These are phyloP conservation scores for Gigaspora rosea DNA, from an alignment of 192 early-diverging fungal genomes.

Conservation along the genomic window DNA sequence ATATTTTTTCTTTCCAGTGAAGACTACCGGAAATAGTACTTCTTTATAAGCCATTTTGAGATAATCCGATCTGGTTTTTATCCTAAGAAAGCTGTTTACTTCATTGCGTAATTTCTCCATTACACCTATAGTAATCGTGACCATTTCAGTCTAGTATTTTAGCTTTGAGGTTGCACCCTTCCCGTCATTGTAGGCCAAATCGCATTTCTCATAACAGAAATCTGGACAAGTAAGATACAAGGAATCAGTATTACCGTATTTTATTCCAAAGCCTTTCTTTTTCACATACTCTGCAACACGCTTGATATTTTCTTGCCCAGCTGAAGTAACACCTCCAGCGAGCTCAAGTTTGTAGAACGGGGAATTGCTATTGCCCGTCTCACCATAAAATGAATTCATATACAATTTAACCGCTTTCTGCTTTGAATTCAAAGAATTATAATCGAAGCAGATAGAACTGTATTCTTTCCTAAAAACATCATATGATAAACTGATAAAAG, in stretches of 20 bases:
- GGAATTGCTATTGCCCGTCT: not conserved
- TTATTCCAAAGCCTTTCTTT: not conserved
- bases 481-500: too few species aligned
- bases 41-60: constrained; percentile 15
- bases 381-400: constrained; percentile 25
- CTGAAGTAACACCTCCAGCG: not conserved
- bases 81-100: not conserved
- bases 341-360: not conserved
- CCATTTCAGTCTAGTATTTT: constrained; percentile 20
- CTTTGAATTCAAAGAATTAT: not conserved
- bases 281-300: not conserved
- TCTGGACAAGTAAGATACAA: constrained; percentile 11
- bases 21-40: constrained; percentile 2
- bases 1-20: constrained; percentile 26
- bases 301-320: constrained; percentile 1
- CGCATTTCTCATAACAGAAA: not conserved
- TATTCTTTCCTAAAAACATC: constrained; percentile 7
- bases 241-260: not conserved
- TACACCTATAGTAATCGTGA: not conserved
- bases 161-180: not conserved
- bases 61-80: not conserved
- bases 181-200: too few species aligned
- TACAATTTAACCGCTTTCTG: not conserved
- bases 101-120: constrained; percentile 7
- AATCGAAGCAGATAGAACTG: not conserved